phyloP scores from a whole-genome alignment of 2,329 filamentous ascomycete genomes.

The Clonostachys chloroleuca region DNA sequence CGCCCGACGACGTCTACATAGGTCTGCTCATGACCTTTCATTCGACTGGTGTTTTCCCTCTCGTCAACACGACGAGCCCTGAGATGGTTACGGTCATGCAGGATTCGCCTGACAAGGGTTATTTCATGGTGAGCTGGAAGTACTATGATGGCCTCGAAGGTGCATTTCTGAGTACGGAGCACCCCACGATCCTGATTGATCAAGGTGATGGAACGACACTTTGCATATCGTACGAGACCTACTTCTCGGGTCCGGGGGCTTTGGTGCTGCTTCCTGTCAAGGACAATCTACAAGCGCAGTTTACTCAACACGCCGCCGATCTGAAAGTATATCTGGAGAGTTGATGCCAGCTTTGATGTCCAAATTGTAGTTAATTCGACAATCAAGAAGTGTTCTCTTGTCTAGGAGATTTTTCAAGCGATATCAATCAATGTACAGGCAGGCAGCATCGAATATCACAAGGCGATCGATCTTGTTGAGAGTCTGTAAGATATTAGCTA shows the following conservation, averaged over 20 bases:
- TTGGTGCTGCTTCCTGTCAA: slow-evolving; percentile 1
- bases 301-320: slow-evolving; percentile 1
- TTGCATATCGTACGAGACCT: slow-evolving; percentile 4
- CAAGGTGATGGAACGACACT: slow-evolving; percentile 3
- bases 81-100: slow-evolving; percentile 5
- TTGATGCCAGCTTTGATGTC: too few species aligned
- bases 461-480: too few species aligned
- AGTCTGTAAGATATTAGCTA: too few species aligned
- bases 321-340: slow-evolving; percentile 2
- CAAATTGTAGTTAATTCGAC: too few species aligned
- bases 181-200: slow-evolving; percentile 3
- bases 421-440: too few species aligned
- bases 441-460: too few species aligned
- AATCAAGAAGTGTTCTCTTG: too few species aligned
- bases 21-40: slow-evolving; percentile 4
- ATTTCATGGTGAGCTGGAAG: slow-evolving; percentile 3
- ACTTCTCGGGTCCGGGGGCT: slow-evolving; percentile 3
- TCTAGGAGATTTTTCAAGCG: too few species aligned
- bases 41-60: slow-evolving; percentile 3
- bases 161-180: slow-evolving; percentile 3
- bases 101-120: slow-evolving; percentile 1
- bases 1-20: slow-evolving; percentile 5
- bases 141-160: slow-evolving; percentile 4
- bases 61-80: slow-evolving; percentile 4
- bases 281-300: slow-evolving; percentile 3